Evolutionary conservation across 2,329 filamentous ascomycete species (phyloP).

Genomic region (Claviceps purpurea): DNA sequence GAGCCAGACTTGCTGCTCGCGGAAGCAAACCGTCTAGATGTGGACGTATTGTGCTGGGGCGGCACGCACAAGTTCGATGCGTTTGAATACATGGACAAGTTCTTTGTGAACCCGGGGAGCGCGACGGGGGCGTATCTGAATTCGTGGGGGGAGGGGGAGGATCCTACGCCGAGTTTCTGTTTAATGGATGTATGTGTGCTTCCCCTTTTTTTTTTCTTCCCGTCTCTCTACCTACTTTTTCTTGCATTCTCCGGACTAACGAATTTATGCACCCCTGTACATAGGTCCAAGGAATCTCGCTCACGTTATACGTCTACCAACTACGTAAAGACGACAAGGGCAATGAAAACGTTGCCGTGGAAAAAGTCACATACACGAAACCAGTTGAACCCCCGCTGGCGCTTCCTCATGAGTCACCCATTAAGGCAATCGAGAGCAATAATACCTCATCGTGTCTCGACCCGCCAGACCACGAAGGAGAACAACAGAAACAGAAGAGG

Average conservation of each 20-base stretch:
- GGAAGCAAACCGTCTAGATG: slow-evolving; percentile 54
- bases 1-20: slow-evolving; percentile 54
- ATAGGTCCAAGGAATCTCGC: slow-evolving; percentile 87
- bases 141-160: slow-evolving; percentile 49
- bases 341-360: slow-evolving; percentile 66
- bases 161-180: slow-evolving; percentile 82
- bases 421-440: neutral
- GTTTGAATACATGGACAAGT: slow-evolving; percentile 63
- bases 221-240: neutral
- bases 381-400: slow-evolving; percentile 46
- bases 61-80: slow-evolving; percentile 57
- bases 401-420: slow-evolving; percentile 30
- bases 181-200: slow-evolving; percentile 81
- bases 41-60: slow-evolving; percentile 56
- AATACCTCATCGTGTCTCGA: neutral
- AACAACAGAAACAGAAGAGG: neutral
- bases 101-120: slow-evolving; percentile 57
- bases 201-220: too few species aligned
- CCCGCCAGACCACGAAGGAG: neutral
- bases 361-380: slow-evolving; percentile 79
- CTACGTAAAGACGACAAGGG: slow-evolving; percentile 65
- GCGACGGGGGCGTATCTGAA: slow-evolving; percentile 50
- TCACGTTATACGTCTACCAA: slow-evolving; percentile 92
- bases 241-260: neutral
- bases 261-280: neutral